Conservation (phyloP, 352 stramenopile genomes). For the Phytopythium kandeliae region DNA sequence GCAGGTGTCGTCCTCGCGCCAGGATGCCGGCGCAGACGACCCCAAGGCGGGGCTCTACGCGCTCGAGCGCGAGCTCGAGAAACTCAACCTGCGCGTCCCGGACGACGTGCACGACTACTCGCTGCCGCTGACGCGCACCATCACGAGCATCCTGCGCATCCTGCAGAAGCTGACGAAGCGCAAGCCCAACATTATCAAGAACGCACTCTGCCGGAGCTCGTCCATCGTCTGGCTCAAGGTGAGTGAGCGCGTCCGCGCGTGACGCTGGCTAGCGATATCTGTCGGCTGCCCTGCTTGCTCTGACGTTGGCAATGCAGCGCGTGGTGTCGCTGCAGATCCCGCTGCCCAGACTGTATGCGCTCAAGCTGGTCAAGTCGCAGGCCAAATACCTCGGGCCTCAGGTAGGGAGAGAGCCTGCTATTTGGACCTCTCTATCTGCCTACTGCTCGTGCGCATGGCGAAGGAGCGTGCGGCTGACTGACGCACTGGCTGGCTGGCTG, state of each 20-base stretch:
- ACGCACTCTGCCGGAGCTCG: constrained; percentile 58
- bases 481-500: neutral
- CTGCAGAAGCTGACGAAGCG: constrained; percentile 81
- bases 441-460: constrained; percentile 7
- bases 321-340: constrained; percentile 66
- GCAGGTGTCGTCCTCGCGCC: constrained; percentile 40
- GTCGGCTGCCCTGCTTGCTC: neutral
- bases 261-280: neutral
- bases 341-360: constrained; percentile 59
- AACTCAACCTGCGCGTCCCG: constrained; percentile 49
- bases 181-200: constrained; percentile 84
- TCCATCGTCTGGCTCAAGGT: constrained; percentile 84
- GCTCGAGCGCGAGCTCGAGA: constrained; percentile 57
- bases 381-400: constrained; percentile 77
- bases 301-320: constrained; percentile 21
- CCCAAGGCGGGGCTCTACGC: constrained; percentile 44
- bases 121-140: constrained; percentile 57
- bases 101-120: constrained; percentile 70
- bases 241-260: neutral
- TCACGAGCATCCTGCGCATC: constrained; percentile 73
- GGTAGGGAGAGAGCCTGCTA: constrained; percentile 13
- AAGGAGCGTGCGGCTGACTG: too few species aligned
- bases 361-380: constrained; percentile 85
- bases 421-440: too few species aligned
- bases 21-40: constrained; percentile 39